Conservation (phyloP, 2,329 filamentous ascomycete genomes). For the Elsinoe australis region DNA sequence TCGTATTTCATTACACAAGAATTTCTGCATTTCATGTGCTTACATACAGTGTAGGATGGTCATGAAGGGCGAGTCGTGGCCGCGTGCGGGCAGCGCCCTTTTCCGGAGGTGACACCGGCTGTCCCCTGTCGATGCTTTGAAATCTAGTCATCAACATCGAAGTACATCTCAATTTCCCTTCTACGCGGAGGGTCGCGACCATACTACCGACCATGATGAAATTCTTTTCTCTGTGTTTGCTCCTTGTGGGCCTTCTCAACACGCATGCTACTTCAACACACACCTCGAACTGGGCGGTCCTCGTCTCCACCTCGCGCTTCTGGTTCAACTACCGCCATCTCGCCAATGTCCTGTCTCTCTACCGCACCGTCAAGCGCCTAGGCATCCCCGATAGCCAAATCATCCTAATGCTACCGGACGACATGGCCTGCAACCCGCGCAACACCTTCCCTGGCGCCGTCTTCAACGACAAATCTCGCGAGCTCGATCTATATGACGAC, state of each 20-base stretch:
- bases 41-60: too few relatives aligned
- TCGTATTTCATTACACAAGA: too few relatives aligned
- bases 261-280: constrained; percentile 58
- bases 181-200: too few relatives aligned
- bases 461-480: constrained; percentile 95
- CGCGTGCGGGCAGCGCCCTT: too few relatives aligned
- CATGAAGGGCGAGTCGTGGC: too few relatives aligned
- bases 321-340: constrained; percentile 99
- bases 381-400: constrained; percentile 98
- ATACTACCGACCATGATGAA: too few relatives aligned
- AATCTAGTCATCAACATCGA: too few relatives aligned
- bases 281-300: constrained; percentile 97
- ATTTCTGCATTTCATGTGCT: too few relatives aligned
- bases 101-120: too few relatives aligned
- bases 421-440: constrained; percentile 98
- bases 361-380: constrained; percentile 94
- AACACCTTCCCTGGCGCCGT: constrained; percentile 97
- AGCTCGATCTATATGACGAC: constrained; percentile 92
- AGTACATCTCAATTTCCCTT: too few relatives aligned
- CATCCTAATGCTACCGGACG: constrained; percentile 98
- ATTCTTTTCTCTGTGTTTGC: background rate
- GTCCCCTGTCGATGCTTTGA: too few relatives aligned
- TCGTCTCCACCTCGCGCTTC: constrained; percentile 97
- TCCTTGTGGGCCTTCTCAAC: constrained; percentile 18
- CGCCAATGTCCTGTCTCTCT: constrained; percentile 93